Evolutionary conservation across 2,329 filamentous ascomycete genomes (phyloP), one percentile per base, ranked within the genome.

Genomic region (Aspergillus novoparasiticus): DNA sequence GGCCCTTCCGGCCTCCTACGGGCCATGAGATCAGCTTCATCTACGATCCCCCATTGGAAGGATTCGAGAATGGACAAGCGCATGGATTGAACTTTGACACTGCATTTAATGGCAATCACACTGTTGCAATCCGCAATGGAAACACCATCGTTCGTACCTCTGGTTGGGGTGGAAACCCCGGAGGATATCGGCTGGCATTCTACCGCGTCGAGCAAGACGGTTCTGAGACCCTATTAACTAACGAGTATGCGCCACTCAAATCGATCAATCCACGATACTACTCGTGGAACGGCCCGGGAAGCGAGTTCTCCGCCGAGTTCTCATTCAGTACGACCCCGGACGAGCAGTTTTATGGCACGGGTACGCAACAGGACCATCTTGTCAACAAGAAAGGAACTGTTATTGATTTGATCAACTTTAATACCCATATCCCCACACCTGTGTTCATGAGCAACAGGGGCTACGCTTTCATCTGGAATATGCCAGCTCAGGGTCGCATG

Each of bases 381-480:
- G 78, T 89, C 9, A 80, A 89, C 69, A 79, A 89, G 51, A 89
- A 89, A 66, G 87, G 86, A 0, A 72, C 78, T 0, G 85, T 88
- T 57, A 75, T 89, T 1, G 87, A 89, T 71, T 80, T 89, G 9
- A 84, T 87, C 2, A 87, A 89, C 39, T 82, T 86, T n/a, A 89
- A 89, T 69, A 87, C 85, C 0, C 86, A 89, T 71, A 87, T 86
- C 9, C 86, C 82, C 45, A 83, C 89, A 0, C 87, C 87, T 0
- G 88, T 89, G 66, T 81, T 83, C 1, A 73, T 89, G 2, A 87
- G 84, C 0, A 85, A 81, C 9, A 77, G 80, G 0, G 86, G 87
- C 0, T 89, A 89, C 67, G 87, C 86, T 0, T 77, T 89, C 3
- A 73, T 89, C 0, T 89, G 87, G 87, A 89, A 89, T 65, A 88